Evolutionary conservation across 179 eudicot genomes (phyloP).

Genomic region (Heliamphora pulchella): DNA sequence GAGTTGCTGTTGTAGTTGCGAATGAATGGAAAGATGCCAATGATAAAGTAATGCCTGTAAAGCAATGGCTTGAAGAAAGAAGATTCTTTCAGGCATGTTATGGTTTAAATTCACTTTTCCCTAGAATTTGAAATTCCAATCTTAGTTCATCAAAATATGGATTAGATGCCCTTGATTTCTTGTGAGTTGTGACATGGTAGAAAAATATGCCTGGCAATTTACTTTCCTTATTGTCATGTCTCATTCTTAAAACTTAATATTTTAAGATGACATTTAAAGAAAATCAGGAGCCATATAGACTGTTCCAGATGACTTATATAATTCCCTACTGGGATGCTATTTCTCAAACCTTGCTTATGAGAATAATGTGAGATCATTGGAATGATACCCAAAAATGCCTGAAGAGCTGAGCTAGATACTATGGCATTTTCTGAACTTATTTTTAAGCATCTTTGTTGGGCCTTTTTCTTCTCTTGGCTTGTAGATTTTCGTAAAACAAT

Average conservation of each 20-base stretch:
- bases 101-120: neutral
- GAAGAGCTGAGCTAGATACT: neutral
- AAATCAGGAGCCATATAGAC: neutral
- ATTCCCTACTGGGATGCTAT: neutral
- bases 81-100: slow-evolving; percentile 55
- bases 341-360: neutral
- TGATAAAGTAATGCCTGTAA: slow-evolving; percentile 86
- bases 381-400: neutral
- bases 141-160: neutral
- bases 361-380: neutral
- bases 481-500: neutral
- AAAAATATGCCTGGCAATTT: neutral
- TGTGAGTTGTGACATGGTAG: neutral
- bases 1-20: slow-evolving; percentile 82
- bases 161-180: slow-evolving; percentile 1
- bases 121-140: neutral
- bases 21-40: slow-evolving; percentile 89
- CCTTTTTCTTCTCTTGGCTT: neutral
- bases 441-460: neutral
- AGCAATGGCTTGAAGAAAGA: slow-evolving; percentile 86
- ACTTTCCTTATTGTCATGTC: neutral
- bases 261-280: neutral
- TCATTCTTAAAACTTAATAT: neutral
- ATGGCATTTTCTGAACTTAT: neutral
- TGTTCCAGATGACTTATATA: neutral